Evolutionary conservation across 108 stramenopile genomes (phyloP), one percentile per base, ranked within the genome.

Genomic region (Stephanodiscus triporus): DNA sequence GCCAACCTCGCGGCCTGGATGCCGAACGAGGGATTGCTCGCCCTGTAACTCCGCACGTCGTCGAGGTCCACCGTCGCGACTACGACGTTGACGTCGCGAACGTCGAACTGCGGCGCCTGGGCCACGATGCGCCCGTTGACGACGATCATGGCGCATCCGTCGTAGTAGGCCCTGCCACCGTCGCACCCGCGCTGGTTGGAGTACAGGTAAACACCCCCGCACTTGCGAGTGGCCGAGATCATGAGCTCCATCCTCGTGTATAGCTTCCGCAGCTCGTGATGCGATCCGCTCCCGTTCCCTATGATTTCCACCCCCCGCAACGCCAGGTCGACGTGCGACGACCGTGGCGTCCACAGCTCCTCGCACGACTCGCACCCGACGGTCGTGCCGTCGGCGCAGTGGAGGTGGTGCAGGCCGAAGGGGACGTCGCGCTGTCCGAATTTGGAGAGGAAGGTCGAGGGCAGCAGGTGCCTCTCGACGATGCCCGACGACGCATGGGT

Each of bases 181-280:
- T 98, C 99, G 69, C 98, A 97, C 30, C 99, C 99, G 20, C 96
- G 84, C 80, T 97, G 97, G 70, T 99, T 99, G 63, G 96, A 70
- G 75, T 98, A 99, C 34, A 99, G 70, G 72, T 99, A 99, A n/a
- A 98, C 86, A 0, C 99, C 99, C 9, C 99, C 99, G 78, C 97
- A 94, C 78, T 97, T 98, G 0, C 80, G 86, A 2, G 97, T 98
- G 40, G 96, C 96, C 43, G 72, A 72, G 8, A 89, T 34, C 66
- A 98, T 98, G n/a, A 97, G 80, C 57, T 96, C 95, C 59, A 96
- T 75, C 9, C 97, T 72, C 43, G 84, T 76, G 68, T 93, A 72
- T 6, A 97, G 77, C 70, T 97, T 95, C 6, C 96, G 88, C 66
- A 99, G 72, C 77, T 98, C 94, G 74, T 98, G 98, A 82, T 99